These are phyloP conservation scores for Prunus yedoensis DNA, from an alignment of 331 rosid genomes.

Conservation along the genomic window DNA sequence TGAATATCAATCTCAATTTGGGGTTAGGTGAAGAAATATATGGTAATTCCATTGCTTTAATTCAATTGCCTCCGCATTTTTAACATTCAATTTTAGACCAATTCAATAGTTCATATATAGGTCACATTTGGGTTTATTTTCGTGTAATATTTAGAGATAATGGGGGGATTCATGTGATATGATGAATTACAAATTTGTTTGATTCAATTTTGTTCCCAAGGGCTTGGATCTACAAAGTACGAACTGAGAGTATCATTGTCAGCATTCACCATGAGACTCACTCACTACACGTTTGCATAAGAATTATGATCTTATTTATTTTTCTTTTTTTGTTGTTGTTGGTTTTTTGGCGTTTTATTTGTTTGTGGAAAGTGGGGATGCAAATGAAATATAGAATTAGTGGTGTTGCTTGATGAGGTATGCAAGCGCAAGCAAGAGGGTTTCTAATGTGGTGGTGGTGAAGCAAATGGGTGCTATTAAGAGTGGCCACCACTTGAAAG, in stretches of 20 bases:
- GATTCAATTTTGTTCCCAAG: too few relatives aligned
- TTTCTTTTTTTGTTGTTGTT: background rate
- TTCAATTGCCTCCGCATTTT: background rate
- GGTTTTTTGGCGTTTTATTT: background rate
- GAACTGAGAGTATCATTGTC: background rate
- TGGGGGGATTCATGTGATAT: too few relatives aligned
- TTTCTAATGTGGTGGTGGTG: conserved; percentile 3
- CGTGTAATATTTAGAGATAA: background rate
- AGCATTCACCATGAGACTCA: background rate
- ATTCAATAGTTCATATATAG: background rate
- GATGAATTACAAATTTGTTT: too few relatives aligned
- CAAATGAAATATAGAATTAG: conserved; percentile 9
- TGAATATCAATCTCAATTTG: background rate
- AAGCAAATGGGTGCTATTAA: conserved; percentile 15
- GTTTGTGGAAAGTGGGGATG: conserved; percentile 7
- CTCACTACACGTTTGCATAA: background rate
- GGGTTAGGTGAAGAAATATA: background rate
- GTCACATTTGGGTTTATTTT: background rate
- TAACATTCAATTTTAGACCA: background rate
- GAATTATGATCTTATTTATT: background rate
- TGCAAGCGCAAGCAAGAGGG: background rate
- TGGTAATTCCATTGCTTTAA: background rate
- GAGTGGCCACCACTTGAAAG: conserved; percentile 25
- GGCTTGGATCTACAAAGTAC: background rate
- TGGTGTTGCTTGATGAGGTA: conserved; percentile 24